Evolutionary conservation across 1,139 yeast species (phyloP).

Genomic region (Diutina sp.): DNA sequence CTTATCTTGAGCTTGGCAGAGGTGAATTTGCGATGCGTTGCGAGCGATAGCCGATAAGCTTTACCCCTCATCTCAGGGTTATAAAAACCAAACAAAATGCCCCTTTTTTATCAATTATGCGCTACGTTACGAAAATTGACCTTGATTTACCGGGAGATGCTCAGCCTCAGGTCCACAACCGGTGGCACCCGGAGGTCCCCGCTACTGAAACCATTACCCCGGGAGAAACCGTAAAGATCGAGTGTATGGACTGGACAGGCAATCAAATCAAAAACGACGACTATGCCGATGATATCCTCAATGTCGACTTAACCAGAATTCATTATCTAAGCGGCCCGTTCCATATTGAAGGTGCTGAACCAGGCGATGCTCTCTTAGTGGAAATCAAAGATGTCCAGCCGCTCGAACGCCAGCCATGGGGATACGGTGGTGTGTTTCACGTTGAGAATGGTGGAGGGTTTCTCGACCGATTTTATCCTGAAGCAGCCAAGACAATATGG

Average conservation of each 20-base stretch:
- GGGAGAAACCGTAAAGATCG: slow-evolving; percentile 31
- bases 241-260: slow-evolving; percentile 42
- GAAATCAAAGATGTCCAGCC: slow-evolving; percentile 41
- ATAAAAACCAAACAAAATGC: too few species aligned
- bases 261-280: slow-evolving; percentile 35
- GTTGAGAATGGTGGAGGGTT: slow-evolving; percentile 38
- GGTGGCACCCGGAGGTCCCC: slow-evolving; percentile 43
- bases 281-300: slow-evolving; percentile 30
- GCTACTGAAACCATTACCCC: slow-evolving; percentile 21
- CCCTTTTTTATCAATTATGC: background rate
- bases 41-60: too few species aligned
- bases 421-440: slow-evolving; percentile 35
- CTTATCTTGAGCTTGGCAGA: too few species aligned
- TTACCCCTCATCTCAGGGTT: too few species aligned
- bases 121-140: slow-evolving; percentile 18
- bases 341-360: slow-evolving; percentile 28
- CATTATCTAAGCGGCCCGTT: slow-evolving; percentile 39
- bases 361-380: slow-evolving; percentile 35
- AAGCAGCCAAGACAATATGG: slow-evolving; percentile 37
- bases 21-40: too few species aligned
- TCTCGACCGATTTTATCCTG: slow-evolving; percentile 32
- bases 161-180: slow-evolving; percentile 33
- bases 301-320: slow-evolving; percentile 29
- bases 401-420: slow-evolving; percentile 38
- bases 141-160: slow-evolving; percentile 27